phyloP scores from a whole-genome alignment of 2,329 filamentous ascomycete species.

The Elsinoe arachidis region DNA sequence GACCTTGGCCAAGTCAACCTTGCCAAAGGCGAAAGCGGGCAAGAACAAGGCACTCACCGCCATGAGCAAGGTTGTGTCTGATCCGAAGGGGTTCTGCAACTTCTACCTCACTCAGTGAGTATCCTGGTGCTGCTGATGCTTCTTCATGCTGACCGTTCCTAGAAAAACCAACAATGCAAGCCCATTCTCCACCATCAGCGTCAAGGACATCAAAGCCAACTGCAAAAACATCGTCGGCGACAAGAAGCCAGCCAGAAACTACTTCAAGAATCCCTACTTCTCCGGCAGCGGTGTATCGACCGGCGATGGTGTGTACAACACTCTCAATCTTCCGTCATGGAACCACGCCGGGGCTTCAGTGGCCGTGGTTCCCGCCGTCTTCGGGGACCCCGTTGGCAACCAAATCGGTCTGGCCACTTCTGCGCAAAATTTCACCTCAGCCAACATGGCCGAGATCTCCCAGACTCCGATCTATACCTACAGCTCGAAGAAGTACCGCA shows the following conservation, averaged over 20 bases:
- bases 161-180: background rate
- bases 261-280: background rate
- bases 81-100: background rate
- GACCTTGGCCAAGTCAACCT: background rate
- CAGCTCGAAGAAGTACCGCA: background rate
- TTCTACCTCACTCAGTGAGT: background rate
- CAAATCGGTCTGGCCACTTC: background rate
- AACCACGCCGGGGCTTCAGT: background rate
- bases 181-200: background rate
- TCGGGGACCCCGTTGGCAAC: background rate
- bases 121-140: constrained; percentile 1
- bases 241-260: background rate
- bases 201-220: background rate
- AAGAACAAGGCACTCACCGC: background rate
- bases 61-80: background rate
- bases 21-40: background rate
- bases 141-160: background rate
- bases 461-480: background rate
- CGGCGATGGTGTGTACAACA: background rate
- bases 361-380: background rate
- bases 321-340: background rate
- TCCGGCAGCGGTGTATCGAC: background rate
- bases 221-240: background rate
- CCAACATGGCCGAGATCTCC: background rate
- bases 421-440: background rate